Conservation (phyloP, 768 basidiomycete genomes). For the Lyophyllum semitale region DNA sequence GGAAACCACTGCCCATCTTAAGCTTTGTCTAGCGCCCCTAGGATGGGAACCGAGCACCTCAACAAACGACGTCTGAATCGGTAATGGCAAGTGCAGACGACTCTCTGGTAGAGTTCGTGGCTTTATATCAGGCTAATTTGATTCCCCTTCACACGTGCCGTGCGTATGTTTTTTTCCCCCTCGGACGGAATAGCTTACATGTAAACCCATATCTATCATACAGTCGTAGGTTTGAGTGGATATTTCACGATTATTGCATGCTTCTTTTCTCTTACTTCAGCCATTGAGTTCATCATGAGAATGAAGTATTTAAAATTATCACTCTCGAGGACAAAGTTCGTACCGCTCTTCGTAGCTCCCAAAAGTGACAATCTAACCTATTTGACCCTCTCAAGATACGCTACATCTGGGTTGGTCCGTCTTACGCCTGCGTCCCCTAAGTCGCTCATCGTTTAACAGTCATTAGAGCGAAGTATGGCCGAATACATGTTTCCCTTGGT, state of each 20-base stretch:
- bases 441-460: conserved; percentile 20
- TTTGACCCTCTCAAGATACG: conserved; percentile 26
- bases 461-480: conserved; percentile 32
- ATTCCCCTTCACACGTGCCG: not conserved
- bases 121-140: not conserved
- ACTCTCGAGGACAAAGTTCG: conserved; percentile 36
- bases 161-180: not conserved
- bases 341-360: not conserved
- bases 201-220: not conserved
- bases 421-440: not conserved
- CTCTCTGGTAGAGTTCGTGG: not conserved
- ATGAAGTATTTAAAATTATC: conserved; percentile 21
- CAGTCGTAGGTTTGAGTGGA: conserved; percentile 37
- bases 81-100: not conserved
- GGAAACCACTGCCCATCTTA: not conserved
- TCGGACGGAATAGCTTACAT: not conserved
- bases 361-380: not conserved
- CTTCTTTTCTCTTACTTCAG: not conserved
- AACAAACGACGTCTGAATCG: not conserved
- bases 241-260: conserved; percentile 38
- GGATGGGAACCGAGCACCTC: not conserved
- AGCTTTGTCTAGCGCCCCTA: no score
- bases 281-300: not conserved
- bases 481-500: conserved; percentile 47
- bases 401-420: conserved; percentile 38